phyloP scores from a whole-genome alignment of 139 green algal genomes.

The Yamagishiella unicocca region DNA sequence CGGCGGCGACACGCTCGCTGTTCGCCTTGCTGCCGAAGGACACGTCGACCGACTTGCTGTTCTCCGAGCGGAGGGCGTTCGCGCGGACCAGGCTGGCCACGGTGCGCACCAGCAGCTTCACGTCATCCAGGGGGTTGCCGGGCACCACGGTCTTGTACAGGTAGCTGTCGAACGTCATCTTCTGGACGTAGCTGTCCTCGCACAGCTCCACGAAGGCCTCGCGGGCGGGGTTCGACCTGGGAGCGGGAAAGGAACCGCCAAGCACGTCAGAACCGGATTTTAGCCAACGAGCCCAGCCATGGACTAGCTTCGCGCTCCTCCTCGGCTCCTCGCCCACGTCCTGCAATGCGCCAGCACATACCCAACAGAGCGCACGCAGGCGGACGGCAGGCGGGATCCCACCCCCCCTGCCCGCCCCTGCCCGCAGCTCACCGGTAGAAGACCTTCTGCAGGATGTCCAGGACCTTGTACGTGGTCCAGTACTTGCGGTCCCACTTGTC shows the following conservation, averaged over 20 bases:
- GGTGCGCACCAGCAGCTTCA: conserved; percentile 96
- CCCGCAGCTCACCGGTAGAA: conserved; percentile 66
- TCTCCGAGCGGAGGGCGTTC: conserved; percentile 89
- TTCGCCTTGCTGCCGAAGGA: conserved; percentile 79
- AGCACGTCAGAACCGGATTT: neutral
- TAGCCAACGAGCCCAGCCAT: no score
- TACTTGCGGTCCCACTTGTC: conserved; percentile 99
- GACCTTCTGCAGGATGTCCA: conserved; percentile 99
- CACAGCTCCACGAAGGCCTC: conserved; percentile 99
- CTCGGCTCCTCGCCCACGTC: no score
- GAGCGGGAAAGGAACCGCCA: conserved; percentile 38
- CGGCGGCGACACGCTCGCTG: conserved; percentile 60
- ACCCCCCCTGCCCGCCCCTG: neutral
- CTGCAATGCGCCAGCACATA: no score
- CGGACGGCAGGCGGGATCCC: neutral
- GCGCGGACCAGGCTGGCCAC: conserved; percentile 89
- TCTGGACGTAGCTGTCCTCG: conserved; percentile 97
- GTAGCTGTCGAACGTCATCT: conserved; percentile 99
- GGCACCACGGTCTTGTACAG: conserved; percentile 99
- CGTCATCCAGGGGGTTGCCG: conserved; percentile 97
- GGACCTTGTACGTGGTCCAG: conserved; percentile 99
- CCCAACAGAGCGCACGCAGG: no score
- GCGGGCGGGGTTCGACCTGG: conserved; percentile 94
- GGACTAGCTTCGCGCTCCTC: no score
- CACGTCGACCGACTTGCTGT: conserved; percentile 72